These are phyloP conservation scores for Boehmeria nivea DNA, from an alignment of 306 rosid species.

Conservation along the genomic window DNA sequence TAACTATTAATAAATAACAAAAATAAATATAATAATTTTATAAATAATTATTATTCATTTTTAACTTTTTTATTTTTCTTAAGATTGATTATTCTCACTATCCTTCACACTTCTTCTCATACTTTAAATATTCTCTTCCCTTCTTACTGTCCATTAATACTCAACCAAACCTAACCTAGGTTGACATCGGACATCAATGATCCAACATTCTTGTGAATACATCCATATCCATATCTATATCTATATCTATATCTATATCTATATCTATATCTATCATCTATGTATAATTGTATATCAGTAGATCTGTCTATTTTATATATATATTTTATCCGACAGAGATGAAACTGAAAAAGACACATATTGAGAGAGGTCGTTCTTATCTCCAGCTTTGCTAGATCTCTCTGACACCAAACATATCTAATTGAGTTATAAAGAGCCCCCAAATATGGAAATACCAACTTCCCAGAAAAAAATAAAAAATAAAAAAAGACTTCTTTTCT, in stretches of 20 bases:
- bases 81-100: no score
- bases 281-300: not conserved
- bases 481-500: conserved; percentile 1
- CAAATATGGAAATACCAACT: no score
- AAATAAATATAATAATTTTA: no score
- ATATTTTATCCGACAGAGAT: not conserved
- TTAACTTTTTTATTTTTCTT: no score
- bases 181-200: no score
- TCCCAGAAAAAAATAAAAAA: not conserved
- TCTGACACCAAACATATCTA: not conserved
- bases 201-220: not conserved
- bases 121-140: no score
- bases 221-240: not conserved
- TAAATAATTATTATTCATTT: no score
- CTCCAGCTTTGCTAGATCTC: not conserved
- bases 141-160: no score
- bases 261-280: not conserved
- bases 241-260: not conserved
- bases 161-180: no score
- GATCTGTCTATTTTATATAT: not conserved
- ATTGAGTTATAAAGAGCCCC: not conserved
- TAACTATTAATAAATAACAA: no score
- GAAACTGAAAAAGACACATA: not conserved
- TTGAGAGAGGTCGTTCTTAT: not conserved
- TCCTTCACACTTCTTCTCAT: no score